These are phyloP conservation scores for Daldinia decipiens DNA, from an alignment of 495 filamentous ascomycete species.

Conservation along the genomic window DNA sequence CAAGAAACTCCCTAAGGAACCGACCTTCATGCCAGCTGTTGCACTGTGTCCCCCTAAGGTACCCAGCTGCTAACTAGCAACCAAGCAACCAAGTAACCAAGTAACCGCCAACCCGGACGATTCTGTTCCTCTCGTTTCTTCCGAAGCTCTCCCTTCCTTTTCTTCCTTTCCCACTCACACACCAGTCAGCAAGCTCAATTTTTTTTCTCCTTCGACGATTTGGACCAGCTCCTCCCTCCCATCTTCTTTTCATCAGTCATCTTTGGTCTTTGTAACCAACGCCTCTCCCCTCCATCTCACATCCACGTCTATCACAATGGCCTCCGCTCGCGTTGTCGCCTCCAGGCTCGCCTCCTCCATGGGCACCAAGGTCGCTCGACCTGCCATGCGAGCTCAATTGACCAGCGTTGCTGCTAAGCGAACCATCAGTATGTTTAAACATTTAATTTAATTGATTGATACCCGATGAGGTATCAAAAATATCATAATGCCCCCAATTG, in stretches of 20 bases:
- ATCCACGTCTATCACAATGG: slow-evolving; percentile 70
- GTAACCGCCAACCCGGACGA: slow-evolving; percentile 36
- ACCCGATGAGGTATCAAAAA: not conserved
- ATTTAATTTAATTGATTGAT: slow-evolving; percentile 31
- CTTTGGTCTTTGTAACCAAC: slow-evolving; percentile 51
- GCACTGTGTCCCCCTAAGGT: slow-evolving; percentile 21
- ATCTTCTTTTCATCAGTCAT: slow-evolving; percentile 48
- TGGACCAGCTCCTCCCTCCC: slow-evolving; percentile 38
- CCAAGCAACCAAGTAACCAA: slow-evolving; percentile 31
- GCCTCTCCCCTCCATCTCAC: slow-evolving; percentile 53
- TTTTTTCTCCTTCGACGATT: slow-evolving; percentile 48
- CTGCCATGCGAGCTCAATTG: slow-evolving; percentile 69
- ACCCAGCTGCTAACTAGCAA: slow-evolving; percentile 11
- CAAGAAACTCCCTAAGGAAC: slow-evolving; percentile 34
- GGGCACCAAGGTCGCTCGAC: slow-evolving; percentile 77
- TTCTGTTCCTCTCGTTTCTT: slow-evolving; percentile 41
- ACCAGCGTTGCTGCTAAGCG: slow-evolving; percentile 71
- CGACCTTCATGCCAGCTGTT: slow-evolving; percentile 21
- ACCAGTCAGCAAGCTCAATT: slow-evolving; percentile 52
- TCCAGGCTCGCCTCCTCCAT: slow-evolving; percentile 74
- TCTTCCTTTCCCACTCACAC: slow-evolving; percentile 51
- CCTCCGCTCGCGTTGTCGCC: slow-evolving; percentile 76
- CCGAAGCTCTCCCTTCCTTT: slow-evolving; percentile 51
- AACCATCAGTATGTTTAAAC: slow-evolving; percentile 66
- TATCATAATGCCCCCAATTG: slow-evolving; percentile 23